Evolutionary conservation across 257 asterid species (phyloP), one percentile per base, ranked within the genome.

Genomic region (Fraxinus quadrangulata): DNA sequence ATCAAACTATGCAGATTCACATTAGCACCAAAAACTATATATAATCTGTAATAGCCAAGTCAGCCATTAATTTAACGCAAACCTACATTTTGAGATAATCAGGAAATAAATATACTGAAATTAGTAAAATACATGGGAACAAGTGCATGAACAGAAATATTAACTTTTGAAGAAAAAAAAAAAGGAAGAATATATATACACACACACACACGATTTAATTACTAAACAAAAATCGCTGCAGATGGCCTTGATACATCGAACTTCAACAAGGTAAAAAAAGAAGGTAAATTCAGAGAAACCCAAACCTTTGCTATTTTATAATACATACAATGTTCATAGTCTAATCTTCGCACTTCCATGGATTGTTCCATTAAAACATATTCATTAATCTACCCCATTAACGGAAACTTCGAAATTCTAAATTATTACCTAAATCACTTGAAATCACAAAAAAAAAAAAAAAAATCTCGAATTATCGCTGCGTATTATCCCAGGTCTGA

Each of bases 361-460:
- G 33, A 42, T 12, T 12, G 51, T 42, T 42, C 49, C 49, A 12
- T 42, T 42, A 42, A 10, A 42, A 42, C 49, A 42, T 10, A 42
- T 13, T 45, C 56, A 16, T 47, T 19, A 47, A 14, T 47, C 19
- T 12, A 47, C 56, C 5, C 14, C 56, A 13, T 3, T 47, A 6
- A 19, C 19, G 8, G 23, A 16, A 5, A 51, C 19, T 51, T 6
- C 19, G 21, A 16, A 51, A 6, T 56, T 17, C 10, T n/a, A 26
- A 2, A 56, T n/a, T 56, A n/a, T 17, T 31, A 69, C 47, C 11
- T 54, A 39, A 24, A 80, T 67, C 37, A 80, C n/a, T 61, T 36
- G 31, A 80, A 45, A 73, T 68, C 37, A 72, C 40, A 28, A 69
- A 19, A 54, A 54, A 54, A 19, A 19, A 16, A 16, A 1, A n/a